Evolutionary conservation across 2,329 filamentous ascomycete genomes (phyloP), one percentile per base, ranked within the genome.

Genomic region (Fusarium torreyae): DNA sequence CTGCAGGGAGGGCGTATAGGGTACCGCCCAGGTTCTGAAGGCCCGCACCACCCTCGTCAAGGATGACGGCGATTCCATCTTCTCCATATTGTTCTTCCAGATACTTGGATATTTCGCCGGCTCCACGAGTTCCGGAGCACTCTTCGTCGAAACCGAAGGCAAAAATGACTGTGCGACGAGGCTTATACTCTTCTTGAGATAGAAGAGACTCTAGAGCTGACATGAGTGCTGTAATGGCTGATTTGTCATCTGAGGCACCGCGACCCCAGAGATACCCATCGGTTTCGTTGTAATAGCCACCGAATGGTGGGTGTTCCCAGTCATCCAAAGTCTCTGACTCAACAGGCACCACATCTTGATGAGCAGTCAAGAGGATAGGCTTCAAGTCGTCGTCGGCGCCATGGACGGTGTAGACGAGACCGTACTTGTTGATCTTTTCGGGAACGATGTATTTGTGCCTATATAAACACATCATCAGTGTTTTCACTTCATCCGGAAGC

Each of bases 141-240:
- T 91, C 88, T 68, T 91, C 88, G 62, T 91, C 89, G 61, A 89
- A 91, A 1, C 89, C 89, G 65, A 90, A 88, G 3, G 86, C 86
- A 3, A 90, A 73, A 4, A 91, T 75, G 10, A 90, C 80, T 0
- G 87, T 88, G 50, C 89, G 81, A 36, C 80, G 81, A 0, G 88
- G 88, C 2, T 78, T 68, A 77, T 83, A 90, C 3, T 76, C 67
- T 1, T 79, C 76, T 39, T 86, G 81, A 0, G 79, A 76, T 7
- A 91, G 73, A 0, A 89, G 78, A 3, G 81, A 77, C 69, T 91
- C 88, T 6, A 77, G 42, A 4, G 74, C 72, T 1, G 74, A 75
- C 60, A 79, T 57, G 18, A 82, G 64, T 2, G 75, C 79, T 3
- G 79, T 81, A 40, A 83, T 66, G 28, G 72, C 75, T 53, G 78